Evolutionary conservation across 495 filamentous ascomycete genomes (phyloP).

Genomic region (Neurospora hispaniola): DNA sequence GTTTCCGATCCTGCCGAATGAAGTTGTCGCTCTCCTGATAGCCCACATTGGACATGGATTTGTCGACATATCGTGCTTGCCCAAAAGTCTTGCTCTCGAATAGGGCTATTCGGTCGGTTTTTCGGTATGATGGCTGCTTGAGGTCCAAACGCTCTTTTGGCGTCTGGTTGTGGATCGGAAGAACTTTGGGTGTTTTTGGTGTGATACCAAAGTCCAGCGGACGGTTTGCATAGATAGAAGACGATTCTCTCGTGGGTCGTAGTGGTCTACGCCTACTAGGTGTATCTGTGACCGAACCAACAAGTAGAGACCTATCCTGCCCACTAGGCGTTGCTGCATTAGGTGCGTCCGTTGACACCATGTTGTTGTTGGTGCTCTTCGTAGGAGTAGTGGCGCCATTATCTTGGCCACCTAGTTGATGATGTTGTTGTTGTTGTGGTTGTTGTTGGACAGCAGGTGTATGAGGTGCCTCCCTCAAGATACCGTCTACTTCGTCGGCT

Average conservation of each 20-base stretch:
- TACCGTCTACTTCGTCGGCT: constrained; percentile 75
- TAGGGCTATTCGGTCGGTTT: constrained; percentile 41
- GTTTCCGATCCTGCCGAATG: constrained; percentile 58
- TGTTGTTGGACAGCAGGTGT: constrained; percentile 24
- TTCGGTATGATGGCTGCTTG: constrained; percentile 47
- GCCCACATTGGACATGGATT: constrained; percentile 84
- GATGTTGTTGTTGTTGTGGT: constrained; percentile 11
- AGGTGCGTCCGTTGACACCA: background rate
- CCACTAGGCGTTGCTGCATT: constrained; percentile 18
- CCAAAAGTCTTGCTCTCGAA: constrained; percentile 47
- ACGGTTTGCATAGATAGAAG: constrained; percentile 37
- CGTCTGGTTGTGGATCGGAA: constrained; percentile 44
- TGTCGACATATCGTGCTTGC: constrained; percentile 60
- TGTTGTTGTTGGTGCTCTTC: constrained; percentile 16
- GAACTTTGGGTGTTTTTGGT: constrained; percentile 37
- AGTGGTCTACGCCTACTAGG: constrained; percentile 36
- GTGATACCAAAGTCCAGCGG: constrained; percentile 23
- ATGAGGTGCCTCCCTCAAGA: constrained; percentile 32
- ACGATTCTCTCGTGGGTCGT: constrained; percentile 37
- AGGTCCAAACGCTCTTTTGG: constrained; percentile 50
- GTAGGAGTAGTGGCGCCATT: constrained; percentile 29
- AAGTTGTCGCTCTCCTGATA: constrained; percentile 92
- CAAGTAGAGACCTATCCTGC: constrained; percentile 19
- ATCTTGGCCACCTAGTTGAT: constrained; percentile 11
- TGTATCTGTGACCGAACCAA: constrained; percentile 19